These are phyloP conservation scores for Glaciozyma antarctica DNA, from an alignment of 768 basidiomycete genomes.

Conservation along the genomic window DNA sequence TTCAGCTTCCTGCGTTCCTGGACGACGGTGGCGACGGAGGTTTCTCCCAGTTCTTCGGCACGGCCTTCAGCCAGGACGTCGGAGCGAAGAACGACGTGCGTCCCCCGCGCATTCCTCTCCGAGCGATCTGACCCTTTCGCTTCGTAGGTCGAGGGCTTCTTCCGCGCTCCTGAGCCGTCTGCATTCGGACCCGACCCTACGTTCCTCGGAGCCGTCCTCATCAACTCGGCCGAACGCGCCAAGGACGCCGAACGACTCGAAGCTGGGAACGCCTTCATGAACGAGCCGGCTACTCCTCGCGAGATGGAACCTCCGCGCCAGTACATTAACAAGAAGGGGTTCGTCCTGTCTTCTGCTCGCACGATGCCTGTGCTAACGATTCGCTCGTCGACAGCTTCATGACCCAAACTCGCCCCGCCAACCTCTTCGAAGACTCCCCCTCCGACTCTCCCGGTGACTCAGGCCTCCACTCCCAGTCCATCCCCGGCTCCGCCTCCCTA, in stretches of 20 bases:
- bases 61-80: slow-evolving; percentile 23
- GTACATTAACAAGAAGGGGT: slow-evolving; percentile 32
- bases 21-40: slow-evolving; percentile 15
- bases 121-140: neutral
- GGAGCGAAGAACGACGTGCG: slow-evolving; percentile 12
- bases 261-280: slow-evolving; percentile 17
- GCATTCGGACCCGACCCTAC: slow-evolving; percentile 5
- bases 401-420: slow-evolving; percentile 28
- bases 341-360: neutral
- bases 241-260: slow-evolving; percentile 23
- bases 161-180: slow-evolving; percentile 7
- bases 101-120: neutral
- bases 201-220: slow-evolving; percentile 14
- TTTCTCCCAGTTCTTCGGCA: slow-evolving; percentile 31
- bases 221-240: slow-evolving; percentile 20
- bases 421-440: slow-evolving; percentile 23
- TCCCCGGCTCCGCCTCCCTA: slow-evolving; percentile 10
- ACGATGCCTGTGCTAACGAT: neutral
- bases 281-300: slow-evolving; percentile 20
- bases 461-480: slow-evolving; percentile 8
- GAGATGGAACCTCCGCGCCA: slow-evolving; percentile 14
- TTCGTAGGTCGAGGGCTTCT: slow-evolving; percentile 21
- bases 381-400: slow-evolving; percentile 6
- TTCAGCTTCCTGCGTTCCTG: slow-evolving; percentile 7
- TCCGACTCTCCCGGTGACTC: slow-evolving; percentile 15